Evolutionary conservation across 2,329 filamentous ascomycete genomes (phyloP).

Genomic region (Microcyclospora pomicola): DNA sequence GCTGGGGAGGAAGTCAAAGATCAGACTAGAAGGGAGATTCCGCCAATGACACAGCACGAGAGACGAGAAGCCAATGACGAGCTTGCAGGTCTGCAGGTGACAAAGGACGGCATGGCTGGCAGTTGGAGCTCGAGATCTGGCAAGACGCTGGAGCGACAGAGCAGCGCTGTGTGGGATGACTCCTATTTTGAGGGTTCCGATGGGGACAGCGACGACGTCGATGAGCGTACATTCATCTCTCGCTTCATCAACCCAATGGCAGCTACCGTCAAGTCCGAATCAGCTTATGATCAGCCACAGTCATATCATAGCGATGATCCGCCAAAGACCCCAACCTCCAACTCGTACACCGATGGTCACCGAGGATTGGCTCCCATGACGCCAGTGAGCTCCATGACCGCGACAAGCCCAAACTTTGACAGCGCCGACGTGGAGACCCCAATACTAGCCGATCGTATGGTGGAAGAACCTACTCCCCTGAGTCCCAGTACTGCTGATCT

Average conservation of each 20-base stretch:
- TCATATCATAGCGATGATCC: background rate
- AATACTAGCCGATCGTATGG: conserved; percentile 9
- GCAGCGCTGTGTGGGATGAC: conserved; percentile 32
- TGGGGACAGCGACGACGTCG: conserved; percentile 33
- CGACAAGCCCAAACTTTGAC: conserved; percentile 6
- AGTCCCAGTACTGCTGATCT: conserved; percentile 10
- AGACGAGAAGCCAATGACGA: conserved; percentile 32
- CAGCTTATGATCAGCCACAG: conserved; percentile 4
- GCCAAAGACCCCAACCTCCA: background rate
- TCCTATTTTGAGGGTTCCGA: conserved; percentile 33
- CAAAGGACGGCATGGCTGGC: conserved; percentile 16
- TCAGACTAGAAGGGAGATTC: conserved; percentile 27
- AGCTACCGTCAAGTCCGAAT: conserved; percentile 12
- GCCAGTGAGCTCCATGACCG: conserved; percentile 1
- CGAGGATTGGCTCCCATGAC: conserved; percentile 24
- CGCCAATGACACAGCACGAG: conserved; percentile 34
- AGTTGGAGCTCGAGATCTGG: conserved; percentile 11
- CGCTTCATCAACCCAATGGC: conserved; percentile 16
- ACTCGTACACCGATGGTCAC: conserved; percentile 20
- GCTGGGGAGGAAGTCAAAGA: conserved; percentile 20
- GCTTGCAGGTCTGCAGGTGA: conserved; percentile 25
- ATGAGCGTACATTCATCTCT: conserved; percentile 18
- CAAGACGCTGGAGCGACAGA: conserved; percentile 4
- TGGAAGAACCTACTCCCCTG: conserved; percentile 15
- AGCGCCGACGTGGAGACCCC: conserved; percentile 9